Percentiles rank a stretch among this genome's conserved stretches.
Evolutionary conservation across 1,284 basidiomycete genomes (phyloP).

Genomic region (Trichosporon faecale): DNA sequence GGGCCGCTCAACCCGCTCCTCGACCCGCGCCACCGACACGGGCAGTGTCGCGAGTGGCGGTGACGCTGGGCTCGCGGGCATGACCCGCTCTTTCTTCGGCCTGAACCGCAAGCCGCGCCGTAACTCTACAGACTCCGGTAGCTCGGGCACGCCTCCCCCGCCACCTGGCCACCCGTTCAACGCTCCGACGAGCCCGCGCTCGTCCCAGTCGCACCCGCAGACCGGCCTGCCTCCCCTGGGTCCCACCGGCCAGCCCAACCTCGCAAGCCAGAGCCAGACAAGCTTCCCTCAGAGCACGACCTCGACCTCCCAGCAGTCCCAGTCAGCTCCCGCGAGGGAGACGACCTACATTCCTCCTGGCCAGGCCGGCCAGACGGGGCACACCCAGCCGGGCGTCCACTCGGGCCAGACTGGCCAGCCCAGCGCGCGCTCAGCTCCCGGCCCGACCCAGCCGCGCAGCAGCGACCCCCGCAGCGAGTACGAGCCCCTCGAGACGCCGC

Average conservation of each 20-base stretch:
- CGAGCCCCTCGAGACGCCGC: neutral
- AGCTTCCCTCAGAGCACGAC: neutral
- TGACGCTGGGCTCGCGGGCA: neutral
- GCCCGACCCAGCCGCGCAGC: neutral
- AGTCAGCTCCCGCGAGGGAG: too few relatives aligned
- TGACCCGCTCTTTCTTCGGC: neutral
- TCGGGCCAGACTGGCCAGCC: neutral
- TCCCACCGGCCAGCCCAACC: neutral
- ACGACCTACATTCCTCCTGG: too few relatives aligned
- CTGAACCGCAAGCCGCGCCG: neutral
- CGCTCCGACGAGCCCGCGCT: neutral
- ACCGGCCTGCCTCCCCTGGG: neutral
- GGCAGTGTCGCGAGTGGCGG: neutral
- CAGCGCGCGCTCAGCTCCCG: neutral
- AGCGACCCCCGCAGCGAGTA: neutral
- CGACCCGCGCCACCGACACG: neutral
- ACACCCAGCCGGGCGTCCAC: neutral
- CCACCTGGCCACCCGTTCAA: neutral
- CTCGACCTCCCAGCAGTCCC: neutral
- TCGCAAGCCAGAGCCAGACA: neutral
- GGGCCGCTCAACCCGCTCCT: neutral
- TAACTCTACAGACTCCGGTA: neutral
- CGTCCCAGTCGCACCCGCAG: neutral
- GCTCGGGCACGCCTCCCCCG: neutral
- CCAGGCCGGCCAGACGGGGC: too few relatives aligned